Percentiles rank a stretch among this genome's conserved stretches.
phyloP scores from a whole-genome alignment of 1,284 basidiomycete species.

The Apiotrichum sp. region DNA sequence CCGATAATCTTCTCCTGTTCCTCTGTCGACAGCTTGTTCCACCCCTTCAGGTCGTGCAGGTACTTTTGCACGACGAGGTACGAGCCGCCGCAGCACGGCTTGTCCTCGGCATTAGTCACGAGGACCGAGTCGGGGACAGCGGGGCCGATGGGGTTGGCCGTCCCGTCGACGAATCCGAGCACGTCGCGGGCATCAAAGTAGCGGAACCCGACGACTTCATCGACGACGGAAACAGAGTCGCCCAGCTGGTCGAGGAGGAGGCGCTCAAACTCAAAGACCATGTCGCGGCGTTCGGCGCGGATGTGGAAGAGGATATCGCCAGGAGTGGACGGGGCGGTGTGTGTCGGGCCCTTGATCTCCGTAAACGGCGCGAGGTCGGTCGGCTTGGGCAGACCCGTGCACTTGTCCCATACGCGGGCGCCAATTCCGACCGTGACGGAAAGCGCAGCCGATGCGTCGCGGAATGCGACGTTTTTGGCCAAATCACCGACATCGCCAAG shows the following conservation, averaged over 20 bases:
- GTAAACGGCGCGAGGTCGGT: constrained; percentile 11
- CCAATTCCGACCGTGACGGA: constrained; percentile 15
- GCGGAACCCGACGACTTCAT: constrained; percentile 12
- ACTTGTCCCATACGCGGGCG: constrained; percentile 8
- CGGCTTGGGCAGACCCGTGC: constrained; percentile 7
- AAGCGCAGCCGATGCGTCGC: constrained; percentile 3
- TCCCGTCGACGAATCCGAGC: constrained; percentile 19
- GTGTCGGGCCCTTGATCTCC: constrained; percentile 8
- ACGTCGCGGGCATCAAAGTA: constrained; percentile 21
- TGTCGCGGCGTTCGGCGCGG: constrained; percentile 13
- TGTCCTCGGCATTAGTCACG: neutral
- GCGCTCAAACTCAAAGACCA: constrained; percentile 16
- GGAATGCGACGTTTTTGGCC: constrained; percentile 13
- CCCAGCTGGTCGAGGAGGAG: constrained; percentile 10
- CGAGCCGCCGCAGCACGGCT: constrained; percentile 3
- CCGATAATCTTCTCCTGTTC: constrained; percentile 13
- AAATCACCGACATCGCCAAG: constrained; percentile 1
- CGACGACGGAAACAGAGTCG: constrained; percentile 4
- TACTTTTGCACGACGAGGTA: constrained; percentile 18
- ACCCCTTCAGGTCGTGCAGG: constrained; percentile 13
- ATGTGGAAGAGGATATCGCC: constrained; percentile 17
- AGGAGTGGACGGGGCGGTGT: constrained; percentile 10
- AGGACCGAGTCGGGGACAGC: constrained; percentile 1
- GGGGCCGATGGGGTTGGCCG: constrained; percentile 16
- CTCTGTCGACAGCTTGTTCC: constrained; percentile 10